Base-by-base conservation (phyloP, 192 early-diverging fungal species). In the Jimgerdemannia flammicorona region DNA sequence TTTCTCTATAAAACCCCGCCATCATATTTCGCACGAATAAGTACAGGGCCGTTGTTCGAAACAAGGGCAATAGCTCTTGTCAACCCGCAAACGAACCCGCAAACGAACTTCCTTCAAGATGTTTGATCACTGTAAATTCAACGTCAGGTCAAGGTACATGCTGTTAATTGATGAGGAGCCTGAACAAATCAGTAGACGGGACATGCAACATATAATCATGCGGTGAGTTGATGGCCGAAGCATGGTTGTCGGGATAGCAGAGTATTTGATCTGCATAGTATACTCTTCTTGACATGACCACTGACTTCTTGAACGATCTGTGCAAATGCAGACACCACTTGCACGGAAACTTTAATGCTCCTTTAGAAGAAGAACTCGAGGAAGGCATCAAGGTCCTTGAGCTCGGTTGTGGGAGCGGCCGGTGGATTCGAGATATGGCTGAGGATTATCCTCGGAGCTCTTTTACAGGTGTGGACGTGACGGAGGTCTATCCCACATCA, bases 391-490 rank as follows among this genome's bases (percentile, higher is more conserved):
- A 68, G 19, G 67, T 68, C 9, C 19, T 68, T 7, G 67, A 68
- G 7, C 6, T 68, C 19, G 67, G 67, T 9, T 68, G 49, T 2
- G 49, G 49, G 14, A 10, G 49, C 49, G 49, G 49, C 49, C 49
- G 49, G 8, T 59, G 49, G 49, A 59, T 14, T 59, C 49, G 6
- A 6, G 49, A 59, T 14, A 59, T 59, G 49, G 49, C 49, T 3
- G 79, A 79, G 44, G 79, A 79, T 7, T 44, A 78, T 71, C 72
- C 72, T 19, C n/a, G 54, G 4, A 72, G 75, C 3, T 59, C 71
- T 49, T 83, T 85, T 74, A 66, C 75, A 3, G 84, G 84, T 2
- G 66, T 80, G 18, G 84, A 85, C 42, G 76, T 85, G 41, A 70
- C 79, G 2, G 66, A 79, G 39, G 77, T 81, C 43, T 85, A 75